A percentile compares a stretch with the other conserved stretches of the same genome.
Evolutionary conservation across 2,329 filamentous ascomycete genomes (phyloP).

Genomic region (Biscogniauxia mediterranea): DNA sequence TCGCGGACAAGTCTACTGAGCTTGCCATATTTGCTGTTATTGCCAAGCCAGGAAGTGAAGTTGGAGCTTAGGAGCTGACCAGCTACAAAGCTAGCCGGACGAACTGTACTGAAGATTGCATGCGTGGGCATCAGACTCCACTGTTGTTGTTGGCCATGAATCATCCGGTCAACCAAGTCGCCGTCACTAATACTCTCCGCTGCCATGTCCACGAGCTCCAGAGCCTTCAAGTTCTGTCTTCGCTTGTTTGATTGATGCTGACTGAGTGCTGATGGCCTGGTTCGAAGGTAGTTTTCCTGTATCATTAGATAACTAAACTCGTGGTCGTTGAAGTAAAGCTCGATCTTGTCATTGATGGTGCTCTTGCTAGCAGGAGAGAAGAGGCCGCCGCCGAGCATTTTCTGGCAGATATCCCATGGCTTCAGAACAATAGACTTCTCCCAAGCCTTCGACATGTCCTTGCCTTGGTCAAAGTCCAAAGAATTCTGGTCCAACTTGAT

Average conservation of each 20-base stretch:
- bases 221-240: slow-evolving; percentile 73
- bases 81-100: slow-evolving; percentile 82
- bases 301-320: slow-evolving; percentile 98
- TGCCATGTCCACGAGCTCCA: slow-evolving; percentile 83
- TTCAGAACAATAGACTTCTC: slow-evolving; percentile 96
- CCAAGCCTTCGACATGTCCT: slow-evolving; percentile 96
- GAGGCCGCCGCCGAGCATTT: slow-evolving; percentile 84
- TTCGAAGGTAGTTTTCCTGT: slow-evolving; percentile 93
- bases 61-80: slow-evolving; percentile 72
- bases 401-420: slow-evolving; percentile 95
- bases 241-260: slow-evolving; percentile 58
- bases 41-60: slow-evolving; percentile 92
- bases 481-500: slow-evolving; percentile 81
- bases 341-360: slow-evolving; percentile 94
- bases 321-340: slow-evolving; percentile 98
- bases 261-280: slow-evolving; percentile 67
- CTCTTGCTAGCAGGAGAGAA: slow-evolving; percentile 81
- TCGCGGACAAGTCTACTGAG: slow-evolving; percentile 83
- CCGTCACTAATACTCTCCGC: slow-evolving; percentile 97
- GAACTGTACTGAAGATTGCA: slow-evolving; percentile 91
- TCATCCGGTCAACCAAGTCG: slow-evolving; percentile 95
- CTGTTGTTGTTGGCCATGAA: slow-evolving; percentile 95
- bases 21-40: slow-evolving; percentile 83
- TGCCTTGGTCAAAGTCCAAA: slow-evolving; percentile 82
- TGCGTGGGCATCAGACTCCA: slow-evolving; percentile 98